Percentiles rank a stretch among this genome's conserved stretches.
Conservation (phyloP, 208 protist species). For the Giardia duodenalis region DNA sequence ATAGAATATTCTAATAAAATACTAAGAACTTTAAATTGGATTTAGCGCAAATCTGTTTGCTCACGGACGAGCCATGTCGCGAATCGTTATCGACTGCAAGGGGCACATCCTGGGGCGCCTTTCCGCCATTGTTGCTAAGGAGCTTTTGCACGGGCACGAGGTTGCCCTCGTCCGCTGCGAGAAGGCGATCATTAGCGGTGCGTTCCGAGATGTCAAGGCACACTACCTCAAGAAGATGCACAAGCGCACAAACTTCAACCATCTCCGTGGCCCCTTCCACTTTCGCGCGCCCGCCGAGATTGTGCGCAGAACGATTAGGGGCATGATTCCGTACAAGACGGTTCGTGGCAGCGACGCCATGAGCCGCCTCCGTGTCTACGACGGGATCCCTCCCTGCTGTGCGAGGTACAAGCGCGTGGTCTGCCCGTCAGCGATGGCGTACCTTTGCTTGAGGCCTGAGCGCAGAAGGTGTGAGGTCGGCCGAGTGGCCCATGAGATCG, state of each 20-base stretch:
- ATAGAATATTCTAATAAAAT: too few species aligned
- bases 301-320: constrained; percentile 75
- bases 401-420: constrained; percentile 65
- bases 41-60: too few species aligned
- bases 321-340: constrained; percentile 87
- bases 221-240: constrained; percentile 64
- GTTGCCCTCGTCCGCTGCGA: constrained; percentile 36
- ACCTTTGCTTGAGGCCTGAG: constrained; percentile 50
- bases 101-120: constrained; percentile 37
- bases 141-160: constrained; percentile 19
- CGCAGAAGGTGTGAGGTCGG: constrained; percentile 60
- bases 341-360: constrained; percentile 57
- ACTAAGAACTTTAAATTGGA: too few species aligned
- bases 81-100: constrained; percentile 32
- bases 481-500: constrained; percentile 55
- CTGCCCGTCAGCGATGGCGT: constrained; percentile 62
- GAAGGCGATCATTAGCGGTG: constrained; percentile 26
- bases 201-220: background rate
- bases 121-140: constrained; percentile 33
- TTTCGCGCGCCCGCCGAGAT: constrained; percentile 82
- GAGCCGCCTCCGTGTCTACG: constrained; percentile 57
- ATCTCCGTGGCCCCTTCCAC: constrained; percentile 83
- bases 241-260: constrained; percentile 90
- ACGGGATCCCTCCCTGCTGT: constrained; percentile 68
- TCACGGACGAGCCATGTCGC: too few species aligned